Percentiles rank a stretch among this genome's conserved stretches.
These are phyloP conservation scores for Recurvomyces mirabilis DNA, from an alignment of 495 filamentous ascomycete species.

Conservation along the genomic window DNA sequence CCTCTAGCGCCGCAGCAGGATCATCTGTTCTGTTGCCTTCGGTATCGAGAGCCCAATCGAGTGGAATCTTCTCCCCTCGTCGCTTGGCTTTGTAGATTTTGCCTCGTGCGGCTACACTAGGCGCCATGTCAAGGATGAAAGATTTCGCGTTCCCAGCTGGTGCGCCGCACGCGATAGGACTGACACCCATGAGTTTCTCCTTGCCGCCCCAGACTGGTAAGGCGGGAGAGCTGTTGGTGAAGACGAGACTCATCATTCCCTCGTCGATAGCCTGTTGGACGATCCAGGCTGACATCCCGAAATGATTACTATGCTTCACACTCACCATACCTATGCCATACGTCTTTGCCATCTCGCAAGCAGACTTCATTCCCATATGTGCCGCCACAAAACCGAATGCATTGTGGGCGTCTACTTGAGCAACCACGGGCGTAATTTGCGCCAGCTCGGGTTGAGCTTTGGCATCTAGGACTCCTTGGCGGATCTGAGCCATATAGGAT, in stretches of 20 bases:
- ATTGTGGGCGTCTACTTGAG: constrained; percentile 55
- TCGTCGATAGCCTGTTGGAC: constrained; percentile 62
- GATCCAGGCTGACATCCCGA: constrained; percentile 70
- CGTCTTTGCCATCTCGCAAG: constrained; percentile 51
- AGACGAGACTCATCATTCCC: constrained; percentile 64
- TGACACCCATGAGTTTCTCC: constrained; percentile 58
- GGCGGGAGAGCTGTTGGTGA: constrained; percentile 68
- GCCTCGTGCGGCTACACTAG: constrained; percentile 57
- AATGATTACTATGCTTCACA: constrained; percentile 67
- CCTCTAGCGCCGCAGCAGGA: constrained; percentile 51
- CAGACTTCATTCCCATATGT: constrained; percentile 48
- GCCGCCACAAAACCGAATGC: constrained; percentile 65
- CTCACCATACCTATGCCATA: constrained; percentile 64
- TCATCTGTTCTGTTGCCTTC: constrained; percentile 61
- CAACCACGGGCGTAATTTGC: constrained; percentile 56
- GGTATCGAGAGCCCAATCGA: constrained; percentile 60
- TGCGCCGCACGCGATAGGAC: constrained; percentile 67
- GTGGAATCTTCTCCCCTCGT: constrained; percentile 61
- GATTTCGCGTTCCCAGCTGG: constrained; percentile 44
- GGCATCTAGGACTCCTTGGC: constrained; percentile 51
- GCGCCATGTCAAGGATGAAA: constrained; percentile 74
- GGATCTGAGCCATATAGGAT: constrained; percentile 61
- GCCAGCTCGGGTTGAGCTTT: constrained; percentile 43
- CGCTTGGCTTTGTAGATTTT: constrained; percentile 66
- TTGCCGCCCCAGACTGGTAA: constrained; percentile 62